Evolutionary conservation across 2,329 filamentous ascomycete species (phyloP), one percentile per base, ranked within the genome.

Genomic region (Fusarium papillatum): DNA sequence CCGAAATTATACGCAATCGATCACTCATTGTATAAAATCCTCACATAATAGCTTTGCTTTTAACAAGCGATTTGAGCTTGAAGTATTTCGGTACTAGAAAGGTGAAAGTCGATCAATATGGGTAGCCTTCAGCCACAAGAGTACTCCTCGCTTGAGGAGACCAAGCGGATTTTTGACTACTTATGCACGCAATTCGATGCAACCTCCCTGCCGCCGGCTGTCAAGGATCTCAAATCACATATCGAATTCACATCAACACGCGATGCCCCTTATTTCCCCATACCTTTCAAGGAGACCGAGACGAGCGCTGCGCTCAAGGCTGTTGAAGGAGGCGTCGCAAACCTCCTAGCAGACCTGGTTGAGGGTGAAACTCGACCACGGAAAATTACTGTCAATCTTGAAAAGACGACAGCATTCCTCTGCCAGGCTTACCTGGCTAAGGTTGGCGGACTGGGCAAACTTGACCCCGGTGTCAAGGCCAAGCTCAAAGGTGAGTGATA

Each of bases 221-320:
- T 83, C 17, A 71, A 73, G 24, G 74, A 69, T 13, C 74, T 81
- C 9, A 74, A 71, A 34, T 34, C 68, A 4, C 75, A 77, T 41
- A 78, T 85, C n/a, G 70, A 77, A 2, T 85, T 87, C 64, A 82
- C 80, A 0, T 81, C 83, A 16, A 71, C 77, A 5, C 81, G 80
- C 19, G 83, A 86, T 72, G 75, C 73, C 63, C 83, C 85, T 0
- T 88, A 87, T 72, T 88, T 87, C 38, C 86, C 86, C 0, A 87
- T 86, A 16, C 86, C 86, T 0, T 86, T 87, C 77, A 87, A 87
- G 59, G 86, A 88, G 74, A 87, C 85, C 0, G 86, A 88, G 70
- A 81, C 85, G 5, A 80, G 81, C 2, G 85, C 85, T 9, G 86
- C 86, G 1, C 74, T 88, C 22, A 88, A 88, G 68, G 85, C 85